Evolutionary conservation across 2,329 filamentous ascomycete genomes (phyloP).

Genomic region (Aspergillus sp.): DNA sequence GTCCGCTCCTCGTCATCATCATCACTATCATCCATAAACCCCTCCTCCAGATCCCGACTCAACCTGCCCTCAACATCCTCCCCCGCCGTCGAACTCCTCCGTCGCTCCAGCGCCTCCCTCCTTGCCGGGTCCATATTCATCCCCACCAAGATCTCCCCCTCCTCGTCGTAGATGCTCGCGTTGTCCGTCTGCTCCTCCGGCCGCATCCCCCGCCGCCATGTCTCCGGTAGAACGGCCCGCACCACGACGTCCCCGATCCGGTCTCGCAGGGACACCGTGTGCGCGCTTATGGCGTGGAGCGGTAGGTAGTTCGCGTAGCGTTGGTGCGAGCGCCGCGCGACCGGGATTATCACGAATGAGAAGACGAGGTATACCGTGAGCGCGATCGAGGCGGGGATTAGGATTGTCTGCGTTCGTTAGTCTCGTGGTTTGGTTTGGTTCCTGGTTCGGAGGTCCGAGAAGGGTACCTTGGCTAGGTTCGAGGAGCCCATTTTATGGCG

Average conservation of each 20-base stretch:
- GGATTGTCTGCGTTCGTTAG: slow-evolving; percentile 49
- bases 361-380: slow-evolving; percentile 58
- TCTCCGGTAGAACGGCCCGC: slow-evolving; percentile 35
- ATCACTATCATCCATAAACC: slow-evolving; percentile 64
- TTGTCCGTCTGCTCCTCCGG: slow-evolving; percentile 41
- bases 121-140: slow-evolving; percentile 45
- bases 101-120: slow-evolving; percentile 34
- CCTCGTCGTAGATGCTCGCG: slow-evolving; percentile 57
- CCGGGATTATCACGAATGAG: slow-evolving; percentile 56
- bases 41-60: slow-evolving; percentile 70
- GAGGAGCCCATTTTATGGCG: slow-evolving; percentile 13
- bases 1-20: no score
- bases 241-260: slow-evolving; percentile 33
- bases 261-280: slow-evolving; percentile 48
- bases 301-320: slow-evolving; percentile 68
- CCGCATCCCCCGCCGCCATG: slow-evolving; percentile 38
- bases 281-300: slow-evolving; percentile 44
- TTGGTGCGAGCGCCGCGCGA: slow-evolving; percentile 60
- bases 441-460: slow-evolving; percentile 1
- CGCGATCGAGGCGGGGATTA: slow-evolving; percentile 62
- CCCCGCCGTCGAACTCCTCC: slow-evolving; percentile 35
- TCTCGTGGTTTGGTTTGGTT: not conserved
- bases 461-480: slow-evolving; percentile 16
- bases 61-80: slow-evolving; percentile 47
- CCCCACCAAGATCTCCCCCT: slow-evolving; percentile 44